Conservation (phyloP, 805 yeast species). For the Cephaloascus fragrans region DNA sequence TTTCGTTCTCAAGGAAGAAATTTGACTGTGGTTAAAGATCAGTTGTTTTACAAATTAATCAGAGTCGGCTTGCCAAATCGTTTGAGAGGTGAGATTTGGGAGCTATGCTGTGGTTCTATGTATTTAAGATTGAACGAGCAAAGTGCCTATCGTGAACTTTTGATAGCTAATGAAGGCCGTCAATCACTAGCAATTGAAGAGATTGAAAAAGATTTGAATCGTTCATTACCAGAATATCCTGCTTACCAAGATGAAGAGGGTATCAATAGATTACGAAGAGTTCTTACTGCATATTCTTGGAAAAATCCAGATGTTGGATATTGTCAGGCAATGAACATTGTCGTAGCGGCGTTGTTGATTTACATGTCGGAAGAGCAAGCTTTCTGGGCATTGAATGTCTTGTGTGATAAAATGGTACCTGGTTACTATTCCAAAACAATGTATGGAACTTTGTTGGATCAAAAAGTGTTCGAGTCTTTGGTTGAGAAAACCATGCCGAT, state of each 20-base stretch:
- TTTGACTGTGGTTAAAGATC: constrained; percentile 62
- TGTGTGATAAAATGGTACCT: constrained; percentile 82
- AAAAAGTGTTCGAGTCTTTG: constrained; percentile 82
- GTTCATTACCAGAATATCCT: constrained; percentile 92
- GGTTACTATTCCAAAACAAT: constrained; percentile 95
- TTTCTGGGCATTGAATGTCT: constrained; percentile 76
- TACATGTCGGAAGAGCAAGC: constrained; percentile 97
- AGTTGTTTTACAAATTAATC: constrained; percentile 70
- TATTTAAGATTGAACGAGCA: constrained; percentile 56
- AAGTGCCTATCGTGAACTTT: constrained; percentile 46
- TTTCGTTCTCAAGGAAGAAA: constrained; percentile 80
- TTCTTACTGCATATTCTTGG: constrained; percentile 92
- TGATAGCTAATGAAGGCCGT: constrained; percentile 53
- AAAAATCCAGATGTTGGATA: constrained; percentile 94
- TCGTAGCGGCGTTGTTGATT: constrained; percentile 66
- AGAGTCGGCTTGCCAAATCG: constrained; percentile 93
- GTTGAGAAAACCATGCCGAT: constrained; percentile 87
- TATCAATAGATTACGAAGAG: constrained; percentile 73
- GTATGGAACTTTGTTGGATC: constrained; percentile 95
- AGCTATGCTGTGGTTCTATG: constrained; percentile 79
- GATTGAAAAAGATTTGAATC: constrained; percentile 88
- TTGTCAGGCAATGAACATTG: constrained; percentile 98
- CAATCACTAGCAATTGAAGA: constrained; percentile 86
- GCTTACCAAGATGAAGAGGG: constrained; percentile 89
- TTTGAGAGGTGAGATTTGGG: constrained; percentile 95